Conservation (phyloP, 306 rosid genomes). For the Vachellia collinsii region DNA sequence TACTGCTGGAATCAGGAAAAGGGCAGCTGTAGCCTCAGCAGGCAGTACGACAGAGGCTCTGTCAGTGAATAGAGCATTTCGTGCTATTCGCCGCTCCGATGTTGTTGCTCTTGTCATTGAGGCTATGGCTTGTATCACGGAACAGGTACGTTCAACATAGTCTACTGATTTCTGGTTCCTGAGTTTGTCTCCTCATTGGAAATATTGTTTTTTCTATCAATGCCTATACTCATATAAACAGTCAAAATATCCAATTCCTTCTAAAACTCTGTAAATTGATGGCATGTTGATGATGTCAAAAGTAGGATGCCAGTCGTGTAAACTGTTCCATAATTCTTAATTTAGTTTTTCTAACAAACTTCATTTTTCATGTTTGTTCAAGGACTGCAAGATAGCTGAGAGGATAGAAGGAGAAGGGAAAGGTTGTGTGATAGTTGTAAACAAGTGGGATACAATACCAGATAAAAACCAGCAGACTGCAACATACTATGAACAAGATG, state of each 20-base stretch:
- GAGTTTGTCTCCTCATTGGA: no score
- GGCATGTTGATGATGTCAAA: neutral
- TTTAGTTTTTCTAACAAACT: neutral
- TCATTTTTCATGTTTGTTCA: conserved; percentile 39
- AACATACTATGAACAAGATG: conserved; percentile 82
- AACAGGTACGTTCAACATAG: conserved; percentile 61
- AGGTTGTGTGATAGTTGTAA: conserved; percentile 91
- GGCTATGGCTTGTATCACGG: conserved; percentile 96
- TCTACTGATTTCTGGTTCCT: neutral
- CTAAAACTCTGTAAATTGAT: neutral
- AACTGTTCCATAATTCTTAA: neutral
- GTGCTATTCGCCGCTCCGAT: conserved; percentile 90
- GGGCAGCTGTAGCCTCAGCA: conserved; percentile 75
- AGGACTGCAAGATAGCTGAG: conserved; percentile 96
- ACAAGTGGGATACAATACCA: conserved; percentile 98
- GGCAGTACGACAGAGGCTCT: conserved; percentile 89
- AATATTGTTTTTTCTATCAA: neutral
- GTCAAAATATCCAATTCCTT: neutral
- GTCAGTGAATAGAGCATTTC: conserved; percentile 95
- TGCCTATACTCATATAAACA: neutral
- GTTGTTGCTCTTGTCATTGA: conserved; percentile 94
- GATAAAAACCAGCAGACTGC: conserved; percentile 94
- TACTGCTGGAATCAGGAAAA: conserved; percentile 96
- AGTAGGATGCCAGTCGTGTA: conserved; percentile 21
- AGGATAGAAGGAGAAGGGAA: conserved; percentile 93